phyloP scores from a whole-genome alignment of 2,329 filamentous ascomycete species.

The Colletotrichum horii region DNA sequence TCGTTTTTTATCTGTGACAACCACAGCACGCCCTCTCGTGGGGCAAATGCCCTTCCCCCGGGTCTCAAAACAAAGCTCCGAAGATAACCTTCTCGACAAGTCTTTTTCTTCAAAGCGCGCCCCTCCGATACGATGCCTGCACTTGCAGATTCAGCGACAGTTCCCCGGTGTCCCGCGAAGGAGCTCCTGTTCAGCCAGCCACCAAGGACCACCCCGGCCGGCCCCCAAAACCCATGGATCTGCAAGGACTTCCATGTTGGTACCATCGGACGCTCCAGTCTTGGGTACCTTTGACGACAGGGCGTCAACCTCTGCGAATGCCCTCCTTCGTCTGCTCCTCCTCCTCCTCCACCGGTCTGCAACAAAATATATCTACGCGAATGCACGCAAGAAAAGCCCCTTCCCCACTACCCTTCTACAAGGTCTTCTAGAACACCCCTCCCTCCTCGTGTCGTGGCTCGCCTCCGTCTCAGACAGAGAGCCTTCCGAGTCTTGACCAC shows the following conservation, averaged over 20 bases:
- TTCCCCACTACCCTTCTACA: constrained; percentile 4
- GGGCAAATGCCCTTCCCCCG: neutral
- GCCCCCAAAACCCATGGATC: neutral
- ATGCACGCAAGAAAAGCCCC: constrained; percentile 2
- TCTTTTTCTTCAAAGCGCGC: neutral
- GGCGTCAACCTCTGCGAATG: neutral
- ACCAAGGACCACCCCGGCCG: neutral
- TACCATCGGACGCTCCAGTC: neutral
- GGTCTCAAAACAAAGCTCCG: constrained; percentile 11
- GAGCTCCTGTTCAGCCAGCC: neutral
- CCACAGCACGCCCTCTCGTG: neutral
- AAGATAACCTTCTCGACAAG: constrained; percentile 15
- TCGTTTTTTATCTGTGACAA: constrained; percentile 11
- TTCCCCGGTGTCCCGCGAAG: neutral
- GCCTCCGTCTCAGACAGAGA: neutral
- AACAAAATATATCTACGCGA: constrained; percentile 5
- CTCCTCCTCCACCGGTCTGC: constrained; percentile 9
- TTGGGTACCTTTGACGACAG: neutral
- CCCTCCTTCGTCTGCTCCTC: neutral
- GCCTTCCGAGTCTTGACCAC: neutral
- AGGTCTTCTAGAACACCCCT: constrained; percentile 5
- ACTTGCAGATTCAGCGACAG: constrained; percentile 3
- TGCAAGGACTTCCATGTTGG: neutral
- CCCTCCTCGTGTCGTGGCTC: neutral
- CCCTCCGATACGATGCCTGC: neutral